phyloP scores from a whole-genome alignment of 352 stramenopile genomes.

The Saprolegnia diclina region DNA sequence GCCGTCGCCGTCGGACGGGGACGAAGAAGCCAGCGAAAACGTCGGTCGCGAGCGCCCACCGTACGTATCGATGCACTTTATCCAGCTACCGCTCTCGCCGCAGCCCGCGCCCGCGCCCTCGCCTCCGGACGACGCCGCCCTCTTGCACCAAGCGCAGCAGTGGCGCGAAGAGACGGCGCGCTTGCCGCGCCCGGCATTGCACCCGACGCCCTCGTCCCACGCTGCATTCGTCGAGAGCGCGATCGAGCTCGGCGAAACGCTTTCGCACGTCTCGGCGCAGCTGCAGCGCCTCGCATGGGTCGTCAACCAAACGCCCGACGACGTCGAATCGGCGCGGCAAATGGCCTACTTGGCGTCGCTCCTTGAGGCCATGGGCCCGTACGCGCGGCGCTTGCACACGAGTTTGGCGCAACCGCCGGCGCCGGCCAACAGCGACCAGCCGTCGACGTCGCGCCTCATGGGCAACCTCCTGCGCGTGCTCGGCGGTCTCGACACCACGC shows the following conservation, averaged over 20 bases:
- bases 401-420: neutral
- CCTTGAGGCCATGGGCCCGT: neutral
- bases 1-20: neutral
- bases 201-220: neutral
- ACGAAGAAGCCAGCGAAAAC: neutral
- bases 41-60: neutral
- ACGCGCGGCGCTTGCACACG: neutral
- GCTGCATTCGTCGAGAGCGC: neutral
- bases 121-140: neutral
- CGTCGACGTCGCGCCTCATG: too few species aligned
- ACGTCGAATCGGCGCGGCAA: neutral
- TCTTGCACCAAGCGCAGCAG: neutral
- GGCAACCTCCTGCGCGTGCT: too few species aligned
- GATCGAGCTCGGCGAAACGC: conserved; percentile 2
- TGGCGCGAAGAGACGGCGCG: conserved; percentile 10
- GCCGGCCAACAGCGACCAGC: neutral
- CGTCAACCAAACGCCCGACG: neutral
- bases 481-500: too few species aligned
- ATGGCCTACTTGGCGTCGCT: conserved; percentile 1
- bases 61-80: neutral
- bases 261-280: neutral
- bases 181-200: neutral
- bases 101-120: neutral
- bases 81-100: neutral
- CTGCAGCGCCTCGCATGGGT: neutral